Conservation (phyloP, 2,329 filamentous ascomycete genomes). For the Xylaria sp. region DNA sequence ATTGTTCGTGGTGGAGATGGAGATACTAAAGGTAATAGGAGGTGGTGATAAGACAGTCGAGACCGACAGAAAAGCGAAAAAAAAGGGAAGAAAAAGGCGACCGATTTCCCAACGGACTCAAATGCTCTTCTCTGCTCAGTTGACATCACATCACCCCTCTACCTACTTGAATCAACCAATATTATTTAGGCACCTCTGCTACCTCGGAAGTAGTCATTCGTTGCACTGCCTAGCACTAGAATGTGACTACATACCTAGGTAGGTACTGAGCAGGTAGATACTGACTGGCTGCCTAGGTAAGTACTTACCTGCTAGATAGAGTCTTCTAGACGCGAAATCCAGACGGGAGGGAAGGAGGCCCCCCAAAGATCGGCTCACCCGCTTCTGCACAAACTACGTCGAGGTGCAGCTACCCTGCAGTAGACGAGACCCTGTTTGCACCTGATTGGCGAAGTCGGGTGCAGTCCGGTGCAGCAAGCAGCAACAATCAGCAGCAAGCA, state of each 20-base stretch:
- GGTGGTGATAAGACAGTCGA: too few relatives aligned
- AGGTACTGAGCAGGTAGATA: neutral
- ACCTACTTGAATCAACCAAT: neutral
- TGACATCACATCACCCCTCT: constrained; percentile 6
- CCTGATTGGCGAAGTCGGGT: neutral
- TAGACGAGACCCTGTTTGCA: constrained; percentile 32
- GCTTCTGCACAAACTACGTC: constrained; percentile 37
- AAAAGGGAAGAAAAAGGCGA: neutral
- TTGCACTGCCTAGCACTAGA: constrained; percentile 36
- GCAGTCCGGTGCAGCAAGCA: neutral
- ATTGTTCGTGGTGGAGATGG: neutral
- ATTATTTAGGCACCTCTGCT: neutral
- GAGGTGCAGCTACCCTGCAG: constrained; percentile 37
- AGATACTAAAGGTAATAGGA: too few relatives aligned
- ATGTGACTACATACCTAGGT: too few relatives aligned
- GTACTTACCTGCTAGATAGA: constrained; percentile 6
- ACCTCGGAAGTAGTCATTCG: constrained; percentile 32
- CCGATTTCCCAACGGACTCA: neutral
- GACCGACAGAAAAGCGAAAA: neutral
- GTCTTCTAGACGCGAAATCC: constrained; percentile 11
- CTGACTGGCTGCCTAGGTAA: too few relatives aligned
- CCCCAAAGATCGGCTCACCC: constrained; percentile 25
- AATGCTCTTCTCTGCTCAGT: neutral
- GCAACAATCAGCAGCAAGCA: neutral
- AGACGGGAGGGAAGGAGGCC: constrained; percentile 29